A percentile compares a stretch with the other conserved stretches of the same genome.
These are phyloP conservation scores for Karstenula rhodostoma DNA, from an alignment of 2,329 filamentous ascomycete genomes.

Conservation along the genomic window DNA sequence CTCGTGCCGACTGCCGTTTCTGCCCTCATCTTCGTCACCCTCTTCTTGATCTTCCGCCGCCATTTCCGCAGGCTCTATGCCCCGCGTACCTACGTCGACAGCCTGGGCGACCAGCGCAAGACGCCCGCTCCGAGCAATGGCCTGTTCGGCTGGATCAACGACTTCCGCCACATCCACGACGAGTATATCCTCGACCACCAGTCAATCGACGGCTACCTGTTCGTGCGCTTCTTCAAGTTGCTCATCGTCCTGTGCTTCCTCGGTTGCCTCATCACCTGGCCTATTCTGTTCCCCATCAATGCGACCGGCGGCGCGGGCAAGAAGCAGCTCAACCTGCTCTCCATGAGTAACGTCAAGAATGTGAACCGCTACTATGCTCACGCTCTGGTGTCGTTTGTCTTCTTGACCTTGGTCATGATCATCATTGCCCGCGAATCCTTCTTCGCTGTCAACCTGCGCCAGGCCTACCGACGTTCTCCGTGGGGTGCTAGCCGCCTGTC, in stretches of 20 bases:
- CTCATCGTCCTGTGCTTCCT: conserved; percentile 53
- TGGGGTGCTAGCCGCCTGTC: conserved; percentile 55
- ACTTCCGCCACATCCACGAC: conserved; percentile 55
- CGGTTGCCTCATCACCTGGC: conserved; percentile 55
- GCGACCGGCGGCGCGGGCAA: conserved; percentile 49
- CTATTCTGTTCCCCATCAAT: conserved; percentile 58
- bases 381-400: conserved; percentile 53
- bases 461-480: conserved; percentile 57
- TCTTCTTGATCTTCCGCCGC: conserved; percentile 55
- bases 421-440: conserved; percentile 57
- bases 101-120: conserved; percentile 53
- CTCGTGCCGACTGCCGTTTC: conserved; percentile 42
- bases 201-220: conserved; percentile 59
- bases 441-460: conserved; percentile 57
- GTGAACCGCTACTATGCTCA: conserved; percentile 56
- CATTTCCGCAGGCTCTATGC: conserved; percentile 55
- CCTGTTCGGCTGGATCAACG: conserved; percentile 63
- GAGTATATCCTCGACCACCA: conserved; percentile 57
- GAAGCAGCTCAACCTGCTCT: conserved; percentile 49
- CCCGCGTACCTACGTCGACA: conserved; percentile 57
- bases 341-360: conserved; percentile 48
- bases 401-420: conserved; percentile 53
- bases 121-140: conserved; percentile 56
- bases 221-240: conserved; percentile 57
- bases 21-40: conserved; percentile 38